Evolutionary conservation across 2,329 filamentous ascomycete species (phyloP).

Genomic region (Colletotrichum falcatum): DNA sequence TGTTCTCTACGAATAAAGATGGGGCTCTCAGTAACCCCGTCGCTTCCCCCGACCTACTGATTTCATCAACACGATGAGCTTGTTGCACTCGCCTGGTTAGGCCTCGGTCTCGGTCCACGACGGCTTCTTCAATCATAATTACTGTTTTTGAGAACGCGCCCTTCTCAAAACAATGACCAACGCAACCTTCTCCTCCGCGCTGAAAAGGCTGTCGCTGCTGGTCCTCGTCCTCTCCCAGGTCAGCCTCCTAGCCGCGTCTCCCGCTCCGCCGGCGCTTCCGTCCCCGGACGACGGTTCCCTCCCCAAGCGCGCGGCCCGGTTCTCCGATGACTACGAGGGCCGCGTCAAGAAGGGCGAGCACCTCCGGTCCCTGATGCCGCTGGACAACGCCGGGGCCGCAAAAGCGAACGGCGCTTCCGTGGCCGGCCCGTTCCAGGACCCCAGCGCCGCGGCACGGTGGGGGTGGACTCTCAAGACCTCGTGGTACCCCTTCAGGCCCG

Average conservation of each 20-base stretch:
- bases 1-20: no score
- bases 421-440: conserved; percentile 6
- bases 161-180: neutral
- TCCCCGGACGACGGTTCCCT: neutral
- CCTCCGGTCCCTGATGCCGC: conserved; percentile 3
- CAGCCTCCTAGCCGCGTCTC: neutral
- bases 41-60: no score
- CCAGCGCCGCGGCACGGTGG: neutral
- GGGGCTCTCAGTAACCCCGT: no score
- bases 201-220: neutral
- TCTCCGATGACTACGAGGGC: neutral
- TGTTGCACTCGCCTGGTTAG: no score
- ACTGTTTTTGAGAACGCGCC: rapidly evolving
- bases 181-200: neutral
- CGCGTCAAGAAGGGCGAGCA: conserved; percentile 1
- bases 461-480: neutral
- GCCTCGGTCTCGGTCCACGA: no score
- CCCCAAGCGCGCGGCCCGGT: neutral
- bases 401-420: neutral
- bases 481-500: conserved; percentile 1
- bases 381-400: neutral
- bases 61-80: no score
- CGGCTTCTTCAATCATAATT: neutral
- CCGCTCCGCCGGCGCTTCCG: neutral
- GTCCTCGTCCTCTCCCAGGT: neutral